Evolutionary conservation across 495 filamentous ascomycete species (phyloP).

Genomic region (Corynascus novoguineensis): DNA sequence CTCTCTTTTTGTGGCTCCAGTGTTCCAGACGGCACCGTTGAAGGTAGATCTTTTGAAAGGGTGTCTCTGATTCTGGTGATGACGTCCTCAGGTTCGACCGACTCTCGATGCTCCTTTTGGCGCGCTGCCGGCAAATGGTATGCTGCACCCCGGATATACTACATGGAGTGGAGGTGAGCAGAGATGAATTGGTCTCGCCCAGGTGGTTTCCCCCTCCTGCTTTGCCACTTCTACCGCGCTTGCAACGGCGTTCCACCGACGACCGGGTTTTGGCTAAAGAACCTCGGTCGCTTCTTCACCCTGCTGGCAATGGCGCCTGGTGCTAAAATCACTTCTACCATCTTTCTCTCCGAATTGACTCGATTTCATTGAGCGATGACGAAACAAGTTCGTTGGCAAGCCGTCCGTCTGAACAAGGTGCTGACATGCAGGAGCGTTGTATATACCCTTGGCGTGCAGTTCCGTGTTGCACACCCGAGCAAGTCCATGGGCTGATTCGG

Average conservation of each 20-base stretch:
- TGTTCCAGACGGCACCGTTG: neutral
- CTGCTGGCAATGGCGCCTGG: neutral
- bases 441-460: too few species aligned
- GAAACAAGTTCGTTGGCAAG: neutral
- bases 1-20: neutral
- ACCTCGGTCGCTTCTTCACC: too few species aligned
- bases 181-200: too few species aligned
- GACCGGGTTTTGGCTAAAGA: too few species aligned
- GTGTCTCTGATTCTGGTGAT: neutral
- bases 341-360: neutral
- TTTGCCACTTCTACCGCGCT: too few species aligned
- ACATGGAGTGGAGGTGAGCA: too few species aligned
- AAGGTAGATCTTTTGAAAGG: neutral
- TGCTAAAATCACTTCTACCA: neutral
- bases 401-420: neutral
- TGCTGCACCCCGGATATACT: too few species aligned
- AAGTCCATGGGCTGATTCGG: neutral
- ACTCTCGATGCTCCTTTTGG: neutral
- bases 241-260: too few species aligned
- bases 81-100: neutral
- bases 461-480: too few species aligned
- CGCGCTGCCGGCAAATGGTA: too few species aligned
- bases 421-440: slow-evolving; percentile 4
- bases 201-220: neutral
- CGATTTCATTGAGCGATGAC: neutral